Base-by-base conservation (phyloP, 441 rosid genomes). In the Populus hybrid region DNA sequence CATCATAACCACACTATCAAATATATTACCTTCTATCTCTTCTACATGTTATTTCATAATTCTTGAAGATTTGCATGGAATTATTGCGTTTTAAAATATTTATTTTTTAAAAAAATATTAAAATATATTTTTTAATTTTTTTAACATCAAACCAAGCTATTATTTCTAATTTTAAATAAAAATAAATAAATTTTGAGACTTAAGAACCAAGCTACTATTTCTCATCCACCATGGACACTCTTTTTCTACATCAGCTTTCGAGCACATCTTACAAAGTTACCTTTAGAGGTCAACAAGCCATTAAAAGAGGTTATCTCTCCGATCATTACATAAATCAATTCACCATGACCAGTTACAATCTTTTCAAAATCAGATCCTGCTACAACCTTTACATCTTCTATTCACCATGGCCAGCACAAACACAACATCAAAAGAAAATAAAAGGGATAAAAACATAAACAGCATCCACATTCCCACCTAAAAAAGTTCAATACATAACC, bases 401-500 rank as follows among this genome's bases (percentile, higher is more conserved):
- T 57, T 57, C 64, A 57, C 2, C 64, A 57, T 19, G 9, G 23
- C 64, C 10, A 57, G 1, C 9, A 57, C 64, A 57, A 7, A 57
- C 24, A 57, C 64, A 7, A 32, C 34, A 32, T 32, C 9, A 0
- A 2, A 57, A 7, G 16, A 57, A 2, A 57, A 7, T 5, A 57
- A 57, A 57, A 8, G 21, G 8, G 18, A 57, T 9, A 42, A 14
- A 50, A 50, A 5, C 14, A 5, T 32, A 66, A 34, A 9, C 71
- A 18, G 40, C 32, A 67, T 0, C 74, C 46, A 72, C 23, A 67
- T 23, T 72, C 68, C 78, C 34, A 38, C 34, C 67, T 16, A 63
- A 69, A 32, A 71, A 64, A 35, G 46, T 36, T 83, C 69, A 86
- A 71, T 85, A 85, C 84, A 89, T 85, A 69, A 80, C 77, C 79